Evolutionary conservation across 305 asterid genomes (phyloP).

Genomic region (Solanum hybrid): DNA sequence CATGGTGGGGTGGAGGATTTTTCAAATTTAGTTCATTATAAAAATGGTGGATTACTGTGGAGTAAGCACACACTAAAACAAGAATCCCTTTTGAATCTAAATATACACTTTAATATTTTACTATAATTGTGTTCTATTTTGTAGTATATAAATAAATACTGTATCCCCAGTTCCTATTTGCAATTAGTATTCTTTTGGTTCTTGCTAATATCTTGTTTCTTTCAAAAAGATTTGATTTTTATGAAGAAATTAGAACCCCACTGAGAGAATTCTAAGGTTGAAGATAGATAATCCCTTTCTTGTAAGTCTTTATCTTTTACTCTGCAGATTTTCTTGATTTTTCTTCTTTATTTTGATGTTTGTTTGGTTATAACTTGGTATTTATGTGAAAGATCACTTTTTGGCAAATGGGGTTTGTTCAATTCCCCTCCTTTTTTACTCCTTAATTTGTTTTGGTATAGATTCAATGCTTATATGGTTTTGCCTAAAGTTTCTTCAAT

Average conservation of each 20-base stretch:
- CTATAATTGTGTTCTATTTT: background rate
- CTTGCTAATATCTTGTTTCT: constrained; percentile 9
- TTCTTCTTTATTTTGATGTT: constrained; percentile 7
- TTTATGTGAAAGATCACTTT: constrained; percentile 20
- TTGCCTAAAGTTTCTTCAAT: background rate
- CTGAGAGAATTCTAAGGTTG: constrained; percentile 39
- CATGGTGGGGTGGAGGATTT: background rate
- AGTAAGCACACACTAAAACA: background rate
- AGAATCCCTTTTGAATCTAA: background rate
- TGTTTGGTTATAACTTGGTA: background rate
- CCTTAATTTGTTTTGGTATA: background rate
- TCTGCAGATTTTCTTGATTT: constrained; percentile 22
- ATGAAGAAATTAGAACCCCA: background rate
- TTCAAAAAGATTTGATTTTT: background rate
- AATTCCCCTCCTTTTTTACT: background rate
- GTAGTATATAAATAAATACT: background rate
- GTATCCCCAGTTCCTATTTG: background rate
- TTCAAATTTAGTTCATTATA: background rate
- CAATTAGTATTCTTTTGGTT: background rate
- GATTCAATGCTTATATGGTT: background rate
- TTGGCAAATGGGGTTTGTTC: constrained; percentile 35
- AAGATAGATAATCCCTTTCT: constrained; percentile 71
- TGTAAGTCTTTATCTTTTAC: constrained; percentile 39
- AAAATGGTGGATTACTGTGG: background rate
- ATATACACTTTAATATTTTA: background rate